These are phyloP conservation scores for Yamadazyma taylorii DNA, from an alignment of 1,139 yeast species.

Conservation along the genomic window DNA sequence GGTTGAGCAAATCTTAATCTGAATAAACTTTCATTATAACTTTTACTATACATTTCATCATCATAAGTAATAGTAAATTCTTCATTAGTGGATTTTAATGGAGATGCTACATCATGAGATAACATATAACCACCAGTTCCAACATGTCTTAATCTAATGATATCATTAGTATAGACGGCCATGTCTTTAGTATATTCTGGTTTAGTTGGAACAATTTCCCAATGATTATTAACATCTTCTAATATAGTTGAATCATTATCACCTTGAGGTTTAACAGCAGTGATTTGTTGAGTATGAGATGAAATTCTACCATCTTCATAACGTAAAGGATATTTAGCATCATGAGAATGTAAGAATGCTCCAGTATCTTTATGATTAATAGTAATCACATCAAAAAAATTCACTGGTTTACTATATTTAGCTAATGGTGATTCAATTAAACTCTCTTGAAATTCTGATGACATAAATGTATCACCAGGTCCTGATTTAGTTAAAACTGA, in stretches of 20 bases:
- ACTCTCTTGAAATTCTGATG: conserved; percentile 89
- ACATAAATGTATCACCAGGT: conserved; percentile 94
- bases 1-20: conserved; percentile 55
- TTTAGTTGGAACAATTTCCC: conserved; percentile 79
- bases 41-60: conserved; percentile 33
- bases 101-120: conserved; percentile 98
- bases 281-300: conserved; percentile 93
- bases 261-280: conserved; percentile 50
- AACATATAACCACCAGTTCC: conserved; percentile 75
- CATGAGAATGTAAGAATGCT: conserved; percentile 81
- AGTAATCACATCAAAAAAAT: conserved; percentile 75
- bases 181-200: conserved; percentile 33
- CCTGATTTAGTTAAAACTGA: conserved; percentile 80
- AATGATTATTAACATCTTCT: conserved; percentile 68
- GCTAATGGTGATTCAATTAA: conserved; percentile 81
- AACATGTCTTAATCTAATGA: conserved; percentile 78
- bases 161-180: conserved; percentile 54
- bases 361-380: conserved; percentile 75
- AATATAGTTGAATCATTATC: conserved; percentile 43
- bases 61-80: conserved; percentile 78
- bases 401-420: conserved; percentile 65
- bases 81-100: conserved; percentile 83
- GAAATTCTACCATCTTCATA: conserved; percentile 97
- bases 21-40: conserved; percentile 74
- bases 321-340: conserved; percentile 72